Percentiles rank a stretch among this genome's conserved stretches.
These are phyloP conservation scores for Phaeosphaeria sp. DNA, from an alignment of 2,329 filamentous ascomycete genomes.

Conservation along the genomic window DNA sequence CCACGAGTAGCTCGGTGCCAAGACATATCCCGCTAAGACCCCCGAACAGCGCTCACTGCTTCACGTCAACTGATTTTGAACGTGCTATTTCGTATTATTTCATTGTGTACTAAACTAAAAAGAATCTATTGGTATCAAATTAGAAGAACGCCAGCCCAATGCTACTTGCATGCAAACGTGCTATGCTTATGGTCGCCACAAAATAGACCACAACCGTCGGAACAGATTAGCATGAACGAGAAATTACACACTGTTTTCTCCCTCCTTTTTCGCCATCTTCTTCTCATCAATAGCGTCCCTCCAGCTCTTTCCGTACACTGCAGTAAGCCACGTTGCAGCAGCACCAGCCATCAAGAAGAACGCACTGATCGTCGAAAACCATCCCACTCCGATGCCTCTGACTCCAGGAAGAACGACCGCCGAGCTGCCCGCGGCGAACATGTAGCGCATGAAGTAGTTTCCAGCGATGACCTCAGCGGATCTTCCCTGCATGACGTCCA, in stretches of 20 bases:
- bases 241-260: conserved; percentile 27
- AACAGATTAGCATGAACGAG: background rate
- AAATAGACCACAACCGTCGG: background rate
- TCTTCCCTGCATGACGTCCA: conserved; percentile 78
- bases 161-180: background rate
- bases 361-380: conserved; percentile 77
- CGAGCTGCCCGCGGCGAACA: conserved; percentile 74
- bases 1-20: conserved; percentile 30
- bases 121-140: conserved; percentile 3
- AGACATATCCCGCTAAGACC: conserved; percentile 15
- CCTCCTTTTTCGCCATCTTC: conserved; percentile 50
- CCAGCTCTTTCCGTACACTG: conserved; percentile 60
- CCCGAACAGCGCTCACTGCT: background rate
- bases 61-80: background rate
- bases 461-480: conserved; percentile 76
- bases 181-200: background rate
- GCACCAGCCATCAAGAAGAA: conserved; percentile 61
- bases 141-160: background rate
- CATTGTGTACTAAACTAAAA: background rate
- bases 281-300: conserved; percentile 61
- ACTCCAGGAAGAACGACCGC: conserved; percentile 77
- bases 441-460: conserved; percentile 80
- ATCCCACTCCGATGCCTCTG: conserved; percentile 77
- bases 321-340: conserved; percentile 56
- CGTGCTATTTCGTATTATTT: background rate